phyloP scores from a whole-genome alignment of 2,329 filamentous ascomycete species.

The Fusarium austroafricanum region DNA sequence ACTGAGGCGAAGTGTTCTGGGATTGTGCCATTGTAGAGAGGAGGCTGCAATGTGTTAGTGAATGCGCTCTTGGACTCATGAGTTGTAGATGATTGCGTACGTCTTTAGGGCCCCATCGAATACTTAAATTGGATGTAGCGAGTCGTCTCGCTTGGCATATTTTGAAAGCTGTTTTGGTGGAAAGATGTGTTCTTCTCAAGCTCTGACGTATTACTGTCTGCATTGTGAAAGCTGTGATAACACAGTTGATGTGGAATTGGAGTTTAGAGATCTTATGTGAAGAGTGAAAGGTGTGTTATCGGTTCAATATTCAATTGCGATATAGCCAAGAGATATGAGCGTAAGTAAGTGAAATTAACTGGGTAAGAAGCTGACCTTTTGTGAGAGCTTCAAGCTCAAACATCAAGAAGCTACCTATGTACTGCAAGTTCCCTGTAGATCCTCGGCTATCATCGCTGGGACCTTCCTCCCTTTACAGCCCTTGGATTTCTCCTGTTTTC shows the following conservation, averaged over 20 bases:
- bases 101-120: constrained; percentile 48
- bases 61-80: background rate
- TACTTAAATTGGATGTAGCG: constrained; percentile 43
- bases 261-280: background rate
- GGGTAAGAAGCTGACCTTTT: background rate
- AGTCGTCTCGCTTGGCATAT: constrained; percentile 30
- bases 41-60: constrained; percentile 62
- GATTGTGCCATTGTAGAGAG: constrained; percentile 75
- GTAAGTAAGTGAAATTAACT: background rate
- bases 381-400: constrained; percentile 4
- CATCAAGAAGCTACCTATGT: background rate
- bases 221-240: constrained; percentile 21
- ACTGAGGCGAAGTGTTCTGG: constrained; percentile 77
- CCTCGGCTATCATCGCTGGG: constrained; percentile 42
- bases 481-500: constrained; percentile 6
- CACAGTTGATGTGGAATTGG: background rate
- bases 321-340: background rate
- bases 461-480: constrained; percentile 6
- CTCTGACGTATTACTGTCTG: constrained; percentile 34
- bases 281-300: background rate
- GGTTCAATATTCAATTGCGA: background rate
- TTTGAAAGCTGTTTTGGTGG: constrained; percentile 10
- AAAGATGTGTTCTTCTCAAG: constrained; percentile 12
- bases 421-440: background rate
- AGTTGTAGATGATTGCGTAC: constrained; percentile 27